Percentiles rank a stretch among this genome's conserved stretches.
Conservation (phyloP, 2,329 filamentous ascomycete genomes). For the Colletotrichum falcatum region DNA sequence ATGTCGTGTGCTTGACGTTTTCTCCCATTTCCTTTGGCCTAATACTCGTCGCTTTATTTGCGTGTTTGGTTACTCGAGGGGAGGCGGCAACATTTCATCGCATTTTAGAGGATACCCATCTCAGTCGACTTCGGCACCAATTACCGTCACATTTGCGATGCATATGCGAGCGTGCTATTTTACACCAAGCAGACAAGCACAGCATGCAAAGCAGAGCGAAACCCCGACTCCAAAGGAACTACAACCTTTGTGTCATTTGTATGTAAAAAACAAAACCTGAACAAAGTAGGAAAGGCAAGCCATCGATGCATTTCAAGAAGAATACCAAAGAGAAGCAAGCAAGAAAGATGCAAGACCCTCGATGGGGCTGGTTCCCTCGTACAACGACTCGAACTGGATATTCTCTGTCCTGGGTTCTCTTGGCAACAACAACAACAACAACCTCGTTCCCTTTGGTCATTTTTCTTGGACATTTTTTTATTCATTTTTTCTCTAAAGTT, state of each 20-base stretch:
- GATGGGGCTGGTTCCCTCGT: slow-evolving; percentile 39
- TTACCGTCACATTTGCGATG: not conserved
- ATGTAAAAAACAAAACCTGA: slow-evolving; percentile 23
- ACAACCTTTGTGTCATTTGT: slow-evolving; percentile 16
- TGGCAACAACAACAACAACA: not conserved
- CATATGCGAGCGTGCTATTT: slow-evolving; percentile 30
- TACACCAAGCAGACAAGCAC: slow-evolving; percentile 8
- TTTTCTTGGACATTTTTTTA: slow-evolving; percentile 11
- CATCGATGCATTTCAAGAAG: slow-evolving; percentile 26
- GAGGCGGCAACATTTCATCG: slow-evolving; percentile 28
- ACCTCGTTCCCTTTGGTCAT: not conserved
- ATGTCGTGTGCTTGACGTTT: slow-evolving; percentile 3
- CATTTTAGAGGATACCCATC: slow-evolving; percentile 41
- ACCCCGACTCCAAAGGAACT: not conserved
- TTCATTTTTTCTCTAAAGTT: not conserved
- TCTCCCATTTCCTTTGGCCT: slow-evolving; percentile 27
- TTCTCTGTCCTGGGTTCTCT: slow-evolving; percentile 29
- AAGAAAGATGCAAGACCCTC: slow-evolving; percentile 28
- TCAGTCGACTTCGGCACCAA: slow-evolving; percentile 19
- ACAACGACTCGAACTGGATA: slow-evolving; percentile 5
- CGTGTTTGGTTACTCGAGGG: slow-evolving; percentile 27
- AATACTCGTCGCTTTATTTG: slow-evolving; percentile 24
- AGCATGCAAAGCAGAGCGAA: slow-evolving; percentile 2
- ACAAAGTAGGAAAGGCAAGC: slow-evolving; percentile 26
- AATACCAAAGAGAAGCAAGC: slow-evolving; percentile 1